phyloP scores from a whole-genome alignment of 2,329 filamentous ascomycete genomes.

The Endoconidiophora polonica region DNA sequence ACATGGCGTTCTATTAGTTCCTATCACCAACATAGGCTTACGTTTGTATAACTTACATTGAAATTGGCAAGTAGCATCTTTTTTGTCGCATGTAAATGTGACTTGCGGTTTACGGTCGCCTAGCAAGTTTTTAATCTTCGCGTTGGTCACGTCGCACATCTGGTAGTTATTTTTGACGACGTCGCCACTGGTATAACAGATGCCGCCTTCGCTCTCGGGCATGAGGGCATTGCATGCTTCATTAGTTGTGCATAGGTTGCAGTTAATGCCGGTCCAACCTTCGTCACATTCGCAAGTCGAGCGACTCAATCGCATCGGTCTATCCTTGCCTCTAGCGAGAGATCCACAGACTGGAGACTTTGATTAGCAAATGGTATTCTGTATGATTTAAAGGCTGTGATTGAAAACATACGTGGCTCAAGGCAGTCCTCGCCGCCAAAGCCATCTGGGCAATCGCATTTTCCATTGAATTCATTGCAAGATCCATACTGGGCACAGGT shows the following conservation, averaged over 20 bases:
- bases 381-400: not conserved
- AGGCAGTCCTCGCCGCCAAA: slow-evolving; percentile 93
- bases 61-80: slow-evolving; percentile 69
- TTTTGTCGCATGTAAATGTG: slow-evolving; percentile 76
- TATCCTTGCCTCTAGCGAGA: slow-evolving; percentile 61
- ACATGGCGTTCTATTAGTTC: slow-evolving; percentile 8
- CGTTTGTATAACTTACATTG: slow-evolving; percentile 48
- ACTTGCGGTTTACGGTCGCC: slow-evolving; percentile 78
- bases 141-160: slow-evolving; percentile 94
- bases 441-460: slow-evolving; percentile 80
- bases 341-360: slow-evolving; percentile 57
- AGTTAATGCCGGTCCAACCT: slow-evolving; percentile 94
- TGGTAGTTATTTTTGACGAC: slow-evolving; percentile 92
- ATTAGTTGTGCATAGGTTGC: slow-evolving; percentile 80
- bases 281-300: slow-evolving; percentile 71
- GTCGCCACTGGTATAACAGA: slow-evolving; percentile 83
- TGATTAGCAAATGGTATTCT: slow-evolving; percentile 12
- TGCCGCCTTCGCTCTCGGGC: slow-evolving; percentile 62
- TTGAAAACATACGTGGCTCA: slow-evolving; percentile 44
- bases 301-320: slow-evolving; percentile 50
- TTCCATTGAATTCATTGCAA: slow-evolving; percentile 80
- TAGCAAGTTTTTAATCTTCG: slow-evolving; percentile 76
- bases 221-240: slow-evolving; percentile 77
- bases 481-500: slow-evolving; percentile 78
- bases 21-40: not conserved